Base-by-base conservation (phyloP, 176 grass and related monocot genomes). In the Canna indica region DNA sequence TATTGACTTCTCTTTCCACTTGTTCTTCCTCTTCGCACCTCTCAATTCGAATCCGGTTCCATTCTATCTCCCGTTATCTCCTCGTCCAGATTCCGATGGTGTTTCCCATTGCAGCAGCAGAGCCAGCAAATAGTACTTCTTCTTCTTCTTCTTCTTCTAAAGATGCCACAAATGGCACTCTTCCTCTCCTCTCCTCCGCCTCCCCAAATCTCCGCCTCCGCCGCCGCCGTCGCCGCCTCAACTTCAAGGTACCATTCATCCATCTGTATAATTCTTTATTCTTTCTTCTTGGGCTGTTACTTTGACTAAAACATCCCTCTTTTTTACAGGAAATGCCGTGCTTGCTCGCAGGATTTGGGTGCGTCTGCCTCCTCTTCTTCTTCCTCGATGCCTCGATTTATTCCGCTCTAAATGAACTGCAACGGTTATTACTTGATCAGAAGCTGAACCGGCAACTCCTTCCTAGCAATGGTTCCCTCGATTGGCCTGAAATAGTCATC, bases 401-500 rank as follows among this genome's bases (percentile, higher is more conserved):
- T 34, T 66, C n/a, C 63, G 8, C 9, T 22, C 63, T 66, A 20
- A 39, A 66, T 18, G 34, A 66, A 25, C 63, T 22, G 20, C 63
- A 66, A 0, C 33, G 25, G 63, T 34, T 2, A 38, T 34, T 66
- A 3, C 63, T 9, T 10, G 15, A 38, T 38, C 34, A 38, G 34
- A 8, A 22, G 20, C 6, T 11, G 58, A 1, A 60, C 2, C 58
- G 27, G 58, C 58, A 31, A 14, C 12, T 14, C 28, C 58, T 16
- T 60, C 58, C 15, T 14, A 4, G 3, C 39, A 20, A 70, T 31
- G 68, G 2, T 32, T 30, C 41, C 12, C 39, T 31, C 44, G 44
- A 70, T 47, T 28, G 27, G 26, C 42, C 42, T 15, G 18, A 57
- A 7, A 32, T 92, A 69, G 83, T 84, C 1, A 81, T 97, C 28